These are phyloP conservation scores for Rhodotorula paludigena DNA, from an alignment of 768 basidiomycete species.

Conservation along the genomic window DNA sequence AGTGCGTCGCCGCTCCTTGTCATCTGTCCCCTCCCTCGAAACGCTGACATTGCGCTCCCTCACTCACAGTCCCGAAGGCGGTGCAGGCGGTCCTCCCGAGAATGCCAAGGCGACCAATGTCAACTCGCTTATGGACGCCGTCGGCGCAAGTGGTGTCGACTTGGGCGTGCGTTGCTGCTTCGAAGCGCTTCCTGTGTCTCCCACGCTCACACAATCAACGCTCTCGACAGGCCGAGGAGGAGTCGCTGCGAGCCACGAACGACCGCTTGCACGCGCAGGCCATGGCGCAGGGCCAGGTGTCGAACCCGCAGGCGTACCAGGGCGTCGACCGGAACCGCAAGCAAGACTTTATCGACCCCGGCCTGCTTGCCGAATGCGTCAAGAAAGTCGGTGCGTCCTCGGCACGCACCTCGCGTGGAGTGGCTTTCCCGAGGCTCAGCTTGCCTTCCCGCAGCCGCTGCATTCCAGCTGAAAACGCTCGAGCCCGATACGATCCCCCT, in stretches of 20 bases:
- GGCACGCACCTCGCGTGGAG: neutral
- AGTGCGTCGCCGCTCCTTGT: neutral
- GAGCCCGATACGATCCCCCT: conserved; percentile 46
- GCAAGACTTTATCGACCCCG: conserved; percentile 69
- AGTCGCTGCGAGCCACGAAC: conserved; percentile 64
- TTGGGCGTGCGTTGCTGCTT: conserved; percentile 18
- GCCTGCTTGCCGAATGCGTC: conserved; percentile 63
- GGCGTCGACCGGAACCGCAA: conserved; percentile 75
- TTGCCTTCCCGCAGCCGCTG: conserved; percentile 16
- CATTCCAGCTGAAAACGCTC: conserved; percentile 43
- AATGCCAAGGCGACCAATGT: conserved; percentile 24
- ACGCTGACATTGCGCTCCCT: too few relatives aligned
- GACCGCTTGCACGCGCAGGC: conserved; percentile 53
- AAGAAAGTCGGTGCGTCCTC: conserved; percentile 52
- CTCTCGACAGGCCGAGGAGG: conserved; percentile 69
- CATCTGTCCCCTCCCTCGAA: too few relatives aligned
- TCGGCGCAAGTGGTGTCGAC: conserved; percentile 36
- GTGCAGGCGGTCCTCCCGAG: neutral
- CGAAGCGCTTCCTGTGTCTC: neutral
- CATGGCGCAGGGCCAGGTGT: conserved; percentile 49
- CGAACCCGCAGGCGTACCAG: conserved; percentile 37
- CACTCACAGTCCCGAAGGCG: neutral
- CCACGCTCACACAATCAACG: too few relatives aligned
- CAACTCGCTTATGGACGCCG: conserved; percentile 37
- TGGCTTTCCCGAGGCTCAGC: too few relatives aligned